These are phyloP conservation scores for Alnus rubra DNA, from an alignment of 306 rosid species.

Conservation along the genomic window DNA sequence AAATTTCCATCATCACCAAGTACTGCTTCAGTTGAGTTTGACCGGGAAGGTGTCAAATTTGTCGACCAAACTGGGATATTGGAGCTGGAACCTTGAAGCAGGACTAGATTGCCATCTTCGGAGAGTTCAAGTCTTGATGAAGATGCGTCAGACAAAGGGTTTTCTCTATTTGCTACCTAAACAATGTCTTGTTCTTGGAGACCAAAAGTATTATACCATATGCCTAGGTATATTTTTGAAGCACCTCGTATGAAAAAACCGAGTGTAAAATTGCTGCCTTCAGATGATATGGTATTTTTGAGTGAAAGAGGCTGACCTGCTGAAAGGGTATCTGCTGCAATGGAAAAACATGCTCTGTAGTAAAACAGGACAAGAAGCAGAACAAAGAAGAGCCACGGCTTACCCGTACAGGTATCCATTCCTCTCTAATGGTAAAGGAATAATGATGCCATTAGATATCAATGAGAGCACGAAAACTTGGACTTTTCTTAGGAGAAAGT, in stretches of 20 bases:
- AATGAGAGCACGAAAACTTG: no score
- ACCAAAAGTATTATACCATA: neutral
- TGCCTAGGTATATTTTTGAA: no score
- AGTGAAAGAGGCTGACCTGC: neutral
- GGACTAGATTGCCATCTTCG: neutral
- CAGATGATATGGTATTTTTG: neutral
- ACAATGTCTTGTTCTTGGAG: neutral
- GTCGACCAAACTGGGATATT: neutral
- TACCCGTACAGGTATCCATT: no score
- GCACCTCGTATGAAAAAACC: neutral
- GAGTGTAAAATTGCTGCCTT: neutral
- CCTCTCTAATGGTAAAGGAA: no score
- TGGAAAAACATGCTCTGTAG: neutral
- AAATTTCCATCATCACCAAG: neutral
- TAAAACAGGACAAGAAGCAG: neutral
- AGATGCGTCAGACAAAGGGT: neutral
- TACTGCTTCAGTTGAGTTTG: neutral
- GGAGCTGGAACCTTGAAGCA: neutral
- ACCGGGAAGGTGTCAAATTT: neutral
- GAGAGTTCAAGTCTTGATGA: neutral
- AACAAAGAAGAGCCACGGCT: neutral
- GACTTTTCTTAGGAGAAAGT: no score
- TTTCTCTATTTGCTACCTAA: constrained; percentile 5
- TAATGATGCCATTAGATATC: no score
- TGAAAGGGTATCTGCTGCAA: neutral